phyloP scores from a whole-genome alignment of 2,329 filamentous ascomycete genomes.

The Apiospora arundinis region DNA sequence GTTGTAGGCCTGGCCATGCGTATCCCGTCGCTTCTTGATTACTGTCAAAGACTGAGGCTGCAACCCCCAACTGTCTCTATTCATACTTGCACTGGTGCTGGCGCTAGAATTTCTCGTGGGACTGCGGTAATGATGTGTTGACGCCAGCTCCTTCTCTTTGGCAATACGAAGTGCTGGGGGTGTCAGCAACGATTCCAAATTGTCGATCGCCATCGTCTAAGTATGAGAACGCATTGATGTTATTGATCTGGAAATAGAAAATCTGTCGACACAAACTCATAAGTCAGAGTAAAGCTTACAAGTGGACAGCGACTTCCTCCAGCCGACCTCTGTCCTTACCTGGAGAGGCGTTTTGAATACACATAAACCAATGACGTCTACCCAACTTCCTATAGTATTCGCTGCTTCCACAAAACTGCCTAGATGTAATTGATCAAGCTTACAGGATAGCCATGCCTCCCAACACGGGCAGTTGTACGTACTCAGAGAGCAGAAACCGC shows the following conservation, averaged over 20 bases:
- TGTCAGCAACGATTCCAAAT: constrained; percentile 1
- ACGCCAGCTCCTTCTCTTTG: not conserved
- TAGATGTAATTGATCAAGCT: not conserved
- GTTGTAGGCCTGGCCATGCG: constrained; percentile 24
- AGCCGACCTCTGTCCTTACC: not conserved
- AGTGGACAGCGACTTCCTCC: not conserved
- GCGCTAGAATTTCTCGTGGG: constrained; percentile 2
- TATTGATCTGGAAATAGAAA: not conserved
- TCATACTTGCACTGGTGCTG: not conserved
- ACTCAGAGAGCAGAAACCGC: not conserved
- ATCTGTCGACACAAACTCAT: not conserved
- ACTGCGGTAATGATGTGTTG: constrained; percentile 11
- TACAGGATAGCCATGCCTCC: not conserved
- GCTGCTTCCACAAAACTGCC: not conserved
- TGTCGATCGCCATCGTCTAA: not conserved
- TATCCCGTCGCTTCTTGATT: constrained; percentile 31
- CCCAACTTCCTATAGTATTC: not conserved
- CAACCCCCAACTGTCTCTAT: not conserved
- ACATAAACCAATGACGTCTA: not conserved
- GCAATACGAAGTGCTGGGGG: not conserved
- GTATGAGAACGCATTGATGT: not conserved
- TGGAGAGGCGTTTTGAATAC: too few relatives aligned
- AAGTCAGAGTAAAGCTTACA: not conserved
- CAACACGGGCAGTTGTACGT: not conserved
- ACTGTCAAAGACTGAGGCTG: constrained; percentile 33